Conservation (phyloP, 2,329 filamentous ascomycete genomes). For the Zasmidium cellare region DNA sequence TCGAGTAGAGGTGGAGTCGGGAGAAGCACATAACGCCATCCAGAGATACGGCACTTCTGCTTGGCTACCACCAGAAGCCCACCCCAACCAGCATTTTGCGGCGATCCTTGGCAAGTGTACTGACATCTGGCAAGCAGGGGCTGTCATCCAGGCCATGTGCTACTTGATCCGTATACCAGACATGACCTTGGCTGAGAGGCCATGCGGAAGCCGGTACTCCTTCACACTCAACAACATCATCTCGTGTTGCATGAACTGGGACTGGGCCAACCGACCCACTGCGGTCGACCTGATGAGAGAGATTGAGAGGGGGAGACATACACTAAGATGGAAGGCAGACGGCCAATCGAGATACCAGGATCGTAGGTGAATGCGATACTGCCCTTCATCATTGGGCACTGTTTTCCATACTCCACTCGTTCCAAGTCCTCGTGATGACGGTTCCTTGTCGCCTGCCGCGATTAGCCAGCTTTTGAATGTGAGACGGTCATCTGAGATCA, state of each 20-base stretch:
- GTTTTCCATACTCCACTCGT: not conserved
- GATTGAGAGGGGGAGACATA: not conserved
- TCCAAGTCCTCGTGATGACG: not conserved
- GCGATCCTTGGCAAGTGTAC: conserved; percentile 15
- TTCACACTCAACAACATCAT: conserved; percentile 10
- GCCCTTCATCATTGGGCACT: not conserved
- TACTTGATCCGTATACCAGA: conserved; percentile 10
- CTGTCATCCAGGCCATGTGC: conserved; percentile 18
- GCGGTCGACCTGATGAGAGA: conserved; percentile 5
- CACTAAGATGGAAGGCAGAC: not conserved
- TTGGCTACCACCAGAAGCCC: conserved; percentile 21
- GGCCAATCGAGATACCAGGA: not conserved
- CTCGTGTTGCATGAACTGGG: conserved; percentile 9
- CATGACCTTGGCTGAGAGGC: conserved; percentile 1
- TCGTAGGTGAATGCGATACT: not conserved
- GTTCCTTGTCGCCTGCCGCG: not conserved
- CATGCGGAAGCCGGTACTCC: conserved; percentile 15
- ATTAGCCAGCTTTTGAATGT: not conserved
- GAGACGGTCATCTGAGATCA: not conserved
- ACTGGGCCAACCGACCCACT: conserved; percentile 3
- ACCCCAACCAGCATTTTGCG: not conserved
- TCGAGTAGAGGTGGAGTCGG: conserved; percentile 12
- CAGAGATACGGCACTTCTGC: conserved; percentile 10
- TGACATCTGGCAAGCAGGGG: conserved; percentile 25
- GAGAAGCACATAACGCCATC: not conserved